phyloP scores from a whole-genome alignment of 1,284 basidiomycete species.

The Moniliella sp. region DNA sequence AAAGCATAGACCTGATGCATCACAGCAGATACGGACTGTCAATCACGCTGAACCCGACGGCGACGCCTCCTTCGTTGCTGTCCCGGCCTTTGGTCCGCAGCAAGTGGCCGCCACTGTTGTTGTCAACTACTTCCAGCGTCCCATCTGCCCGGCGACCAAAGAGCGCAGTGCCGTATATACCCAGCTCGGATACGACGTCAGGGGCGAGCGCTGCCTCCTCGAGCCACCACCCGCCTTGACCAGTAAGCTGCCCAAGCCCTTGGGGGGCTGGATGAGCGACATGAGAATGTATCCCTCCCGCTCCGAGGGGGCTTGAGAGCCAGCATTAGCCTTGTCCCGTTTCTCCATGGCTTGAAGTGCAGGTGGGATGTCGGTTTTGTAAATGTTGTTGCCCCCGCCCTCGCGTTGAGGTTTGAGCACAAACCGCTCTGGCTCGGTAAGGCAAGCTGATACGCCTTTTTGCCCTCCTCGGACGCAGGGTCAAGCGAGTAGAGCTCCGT shows the following conservation, averaged over 20 bases:
- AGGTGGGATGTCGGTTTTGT: conserved; percentile 55
- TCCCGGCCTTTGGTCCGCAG: conserved; percentile 77
- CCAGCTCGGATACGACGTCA: conserved; percentile 71
- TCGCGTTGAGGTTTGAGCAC: conserved; percentile 90
- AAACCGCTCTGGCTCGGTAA: conserved; percentile 41
- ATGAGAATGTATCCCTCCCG: conserved; percentile 68
- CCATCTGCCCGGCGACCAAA: too few relatives aligned
- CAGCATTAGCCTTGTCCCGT: conserved; percentile 34
- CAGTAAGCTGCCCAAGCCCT: conserved; percentile 49
- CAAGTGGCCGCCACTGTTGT: conserved; percentile 70
- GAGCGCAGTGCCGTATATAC: conserved; percentile 69
- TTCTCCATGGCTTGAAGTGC: conserved; percentile 51
- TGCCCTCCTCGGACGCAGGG: conserved; percentile 34
- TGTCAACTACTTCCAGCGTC: too few relatives aligned
- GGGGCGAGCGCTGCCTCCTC: conserved; percentile 32
- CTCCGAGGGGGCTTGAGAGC: conserved; percentile 7
- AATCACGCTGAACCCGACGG: conserved; percentile 67
- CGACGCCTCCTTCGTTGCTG: conserved; percentile 80
- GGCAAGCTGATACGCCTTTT: conserved; percentile 42
- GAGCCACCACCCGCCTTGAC: conserved; percentile 42
- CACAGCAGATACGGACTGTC: too few relatives aligned
- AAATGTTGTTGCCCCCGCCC: conserved; percentile 91
- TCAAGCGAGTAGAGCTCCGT: conserved; percentile 35
- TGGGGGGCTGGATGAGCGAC: conserved; percentile 63
- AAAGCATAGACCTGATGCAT: too few relatives aligned